phyloP scores from a whole-genome alignment of 371 early-diverging fungal genomes.

The Mucor racemosus region DNA sequence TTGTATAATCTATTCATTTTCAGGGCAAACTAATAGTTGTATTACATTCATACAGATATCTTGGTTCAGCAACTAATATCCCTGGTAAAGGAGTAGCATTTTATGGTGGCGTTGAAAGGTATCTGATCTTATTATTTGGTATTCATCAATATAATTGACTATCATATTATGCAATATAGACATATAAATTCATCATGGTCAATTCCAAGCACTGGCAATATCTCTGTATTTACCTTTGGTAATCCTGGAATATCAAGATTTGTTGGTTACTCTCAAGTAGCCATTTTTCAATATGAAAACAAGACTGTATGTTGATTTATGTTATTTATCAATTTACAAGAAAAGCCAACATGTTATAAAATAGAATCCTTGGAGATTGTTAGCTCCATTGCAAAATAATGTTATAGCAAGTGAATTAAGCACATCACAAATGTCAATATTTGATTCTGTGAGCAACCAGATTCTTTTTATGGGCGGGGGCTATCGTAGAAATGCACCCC shows the following conservation, averaged over 20 bases:
- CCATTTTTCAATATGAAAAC: neutral
- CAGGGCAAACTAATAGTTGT: neutral
- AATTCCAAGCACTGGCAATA: neutral
- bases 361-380: neutral
- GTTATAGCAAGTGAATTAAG: neutral
- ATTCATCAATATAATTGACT: neutral
- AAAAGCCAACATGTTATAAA: neutral
- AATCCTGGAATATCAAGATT: neutral
- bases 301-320: neutral
- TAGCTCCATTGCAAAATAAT: neutral
- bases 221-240: neutral
- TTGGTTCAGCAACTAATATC: neutral
- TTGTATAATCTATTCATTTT: neutral
- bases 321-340: too few species aligned
- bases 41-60: neutral
- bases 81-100: slow-evolving; percentile 11
- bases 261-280: slow-evolving; percentile 2
- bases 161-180: neutral
- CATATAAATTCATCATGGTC: slow-evolving; percentile 1
- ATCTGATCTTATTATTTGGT: too few species aligned
- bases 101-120: slow-evolving; percentile 12
- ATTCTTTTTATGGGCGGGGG: slow-evolving; percentile 8
- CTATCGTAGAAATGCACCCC: neutral
- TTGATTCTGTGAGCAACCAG: neutral
- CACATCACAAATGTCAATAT: neutral